Conservation (phyloP, 305 asterid genomes). For the Solanum hybrid region DNA sequence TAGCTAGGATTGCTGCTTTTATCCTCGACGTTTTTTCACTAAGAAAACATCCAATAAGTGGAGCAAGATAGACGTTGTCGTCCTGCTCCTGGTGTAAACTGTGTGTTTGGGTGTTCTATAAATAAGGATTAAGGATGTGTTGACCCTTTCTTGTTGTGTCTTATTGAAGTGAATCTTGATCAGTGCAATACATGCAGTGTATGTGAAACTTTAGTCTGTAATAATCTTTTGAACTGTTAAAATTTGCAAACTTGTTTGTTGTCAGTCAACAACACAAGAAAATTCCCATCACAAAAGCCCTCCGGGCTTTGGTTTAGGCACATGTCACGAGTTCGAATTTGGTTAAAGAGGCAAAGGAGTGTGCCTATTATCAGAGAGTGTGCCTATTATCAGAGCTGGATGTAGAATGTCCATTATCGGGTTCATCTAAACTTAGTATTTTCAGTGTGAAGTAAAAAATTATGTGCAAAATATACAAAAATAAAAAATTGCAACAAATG, state of each 20-base stretch:
- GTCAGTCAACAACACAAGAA: background rate
- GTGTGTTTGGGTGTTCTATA: background rate
- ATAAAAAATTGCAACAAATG: background rate
- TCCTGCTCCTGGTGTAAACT: background rate
- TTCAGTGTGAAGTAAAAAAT: background rate
- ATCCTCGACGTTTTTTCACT: background rate
- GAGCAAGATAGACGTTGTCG: background rate
- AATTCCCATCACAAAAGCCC: background rate
- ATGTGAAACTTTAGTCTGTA: background rate
- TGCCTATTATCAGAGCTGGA: background rate
- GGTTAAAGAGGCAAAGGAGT: background rate
- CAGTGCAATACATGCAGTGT: background rate
- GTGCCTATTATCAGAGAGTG: too few species aligned
- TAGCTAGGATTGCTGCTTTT: background rate
- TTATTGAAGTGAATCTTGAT: background rate
- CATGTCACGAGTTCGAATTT: background rate
- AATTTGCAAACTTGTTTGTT: background rate
- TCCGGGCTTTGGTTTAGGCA: background rate
- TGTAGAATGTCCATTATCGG: background rate
- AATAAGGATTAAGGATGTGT: background rate
- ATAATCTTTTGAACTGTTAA: background rate
- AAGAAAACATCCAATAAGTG: conserved; percentile 18
- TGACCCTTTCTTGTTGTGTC: background rate
- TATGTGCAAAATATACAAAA: background rate
- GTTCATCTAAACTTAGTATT: background rate